Evolutionary conservation across 805 yeast genomes (phyloP), one percentile per base, ranked within the genome.

Genomic region (Cyberlindnera lachancei): DNA sequence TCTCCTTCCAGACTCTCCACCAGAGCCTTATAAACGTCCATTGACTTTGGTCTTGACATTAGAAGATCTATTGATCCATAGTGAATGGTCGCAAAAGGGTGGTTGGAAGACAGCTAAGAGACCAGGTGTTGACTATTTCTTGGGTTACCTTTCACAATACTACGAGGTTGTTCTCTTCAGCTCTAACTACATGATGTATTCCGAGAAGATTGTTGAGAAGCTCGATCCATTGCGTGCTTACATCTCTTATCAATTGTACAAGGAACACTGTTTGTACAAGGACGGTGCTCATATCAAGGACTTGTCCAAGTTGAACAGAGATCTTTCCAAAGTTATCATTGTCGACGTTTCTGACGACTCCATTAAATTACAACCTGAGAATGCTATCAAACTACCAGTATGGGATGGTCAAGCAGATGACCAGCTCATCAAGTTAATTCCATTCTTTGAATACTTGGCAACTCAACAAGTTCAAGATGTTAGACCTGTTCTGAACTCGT

Each of bases 51-150:
- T 92, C 7, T 58, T 92, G 47, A 79, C 84, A 19, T 70, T 92
- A 50, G 98, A 92, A 49, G 98, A 92, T 52, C 64, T 92, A 38
- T 70, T 92, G 53, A 75, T 90, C 36, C 96, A 92, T 57, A 78
- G 94, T 24, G 84, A 81, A 41, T 92, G 98, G 98, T 73, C 84
- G 36, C 75, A 85, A 45, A 76, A 84, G 58, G 70, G 75, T 54
- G 98, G 98, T 34, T 92, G 99, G 99, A 79, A 92, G 64, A 90
- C 96, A 12, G 97, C 95, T 19, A 92, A 92, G 68, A 85, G 99
- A 66, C 97, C 98, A 21, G 99, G 98, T 41, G 78, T 86, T 40
- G 98, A 94, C 59, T 92, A 92, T 66, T 92, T 92, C 63, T 65
- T 92, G 55, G 95, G 94, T 18, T 92, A 92, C 61, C 66, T 92